Evolutionary conservation across 1,284 basidiomycete genomes (phyloP), one percentile per base, ranked within the genome.

Genomic region (Neotropicomus parvogracilis): DNA sequence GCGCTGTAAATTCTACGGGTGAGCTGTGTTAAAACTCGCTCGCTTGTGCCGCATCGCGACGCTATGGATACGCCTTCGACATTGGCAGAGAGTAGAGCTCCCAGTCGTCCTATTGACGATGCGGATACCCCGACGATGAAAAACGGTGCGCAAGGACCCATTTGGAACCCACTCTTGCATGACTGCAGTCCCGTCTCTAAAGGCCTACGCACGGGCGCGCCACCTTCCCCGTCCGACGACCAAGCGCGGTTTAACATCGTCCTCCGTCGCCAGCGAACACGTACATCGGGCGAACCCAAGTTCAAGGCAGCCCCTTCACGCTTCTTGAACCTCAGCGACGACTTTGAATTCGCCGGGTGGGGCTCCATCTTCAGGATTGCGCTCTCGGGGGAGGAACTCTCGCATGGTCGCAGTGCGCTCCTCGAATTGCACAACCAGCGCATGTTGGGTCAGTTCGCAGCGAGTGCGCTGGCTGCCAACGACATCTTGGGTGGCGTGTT

Each of bases 331-430:
- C 72, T 84, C n/a, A 66, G 77, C 8, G 78, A 83, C 55, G 72
- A 78, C 33, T 82, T 81, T 52, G 80, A 83, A 54, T 85, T 85
- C 54, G 75, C 82, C 3, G 81, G 82, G 2, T 85, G 83, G 83
- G 83, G 84, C 2, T 73, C 75, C 3, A 59, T 77, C 5, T 64
- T 67, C 10, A 69, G 69, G 44, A 51, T 82, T 1, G 68, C 69
- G 20, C 68, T 85, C 7, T 64, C 67, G 0, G 71, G 72, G 32
- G 55, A 62, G 19, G 62, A 67, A 16, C 60, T 69, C 26, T 35
- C 45, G 10, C 52, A 62, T 11, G 77, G 74, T 3, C 64, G 70
- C 8, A 56, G 62, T 17, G 61, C 66, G 7, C 55, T 81, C 3
- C 60, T 68, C 29, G 44, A 56, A 4, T 44, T 68, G 3, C 60